These are phyloP conservation scores for Colletotrichum cereale DNA, from an alignment of 2,329 filamentous ascomycete species.

Conservation along the genomic window DNA sequence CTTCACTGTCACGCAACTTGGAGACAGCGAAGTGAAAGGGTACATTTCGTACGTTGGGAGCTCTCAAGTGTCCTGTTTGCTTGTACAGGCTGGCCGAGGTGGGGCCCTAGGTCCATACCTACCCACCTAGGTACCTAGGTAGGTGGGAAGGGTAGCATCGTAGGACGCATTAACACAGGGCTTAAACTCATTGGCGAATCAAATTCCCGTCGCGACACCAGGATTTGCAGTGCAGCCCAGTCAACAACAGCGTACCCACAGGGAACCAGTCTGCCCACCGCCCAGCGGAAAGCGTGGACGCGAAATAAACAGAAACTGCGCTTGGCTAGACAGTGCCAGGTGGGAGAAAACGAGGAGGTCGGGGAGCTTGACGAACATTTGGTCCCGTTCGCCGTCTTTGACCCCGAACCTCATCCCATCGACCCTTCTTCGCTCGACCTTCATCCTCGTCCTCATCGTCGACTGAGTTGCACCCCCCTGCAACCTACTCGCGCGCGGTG, in stretches of 20 bases:
- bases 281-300: not conserved
- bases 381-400: not conserved
- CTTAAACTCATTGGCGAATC: slow-evolving; percentile 13
- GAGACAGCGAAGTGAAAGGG: not conserved
- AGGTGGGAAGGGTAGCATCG: not conserved
- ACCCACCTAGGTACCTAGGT: too few relatives aligned
- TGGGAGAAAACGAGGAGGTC: slow-evolving; percentile 24
- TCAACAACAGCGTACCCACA: slow-evolving; percentile 14
- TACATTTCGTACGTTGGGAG: not conserved
- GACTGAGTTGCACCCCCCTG: not conserved
- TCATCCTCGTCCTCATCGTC: slow-evolving; percentile 3
- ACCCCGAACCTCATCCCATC: not conserved
- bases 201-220: slow-evolving; percentile 3
- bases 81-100: not conserved
- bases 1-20: not conserved
- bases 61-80: not conserved
- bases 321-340: not conserved
- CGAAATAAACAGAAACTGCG: slow-evolving; percentile 31
- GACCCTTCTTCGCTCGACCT: not conserved
- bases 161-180: not conserved
- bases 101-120: not conserved
- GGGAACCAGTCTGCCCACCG: not conserved
- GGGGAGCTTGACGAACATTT: not conserved
- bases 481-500: not conserved
- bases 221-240: slow-evolving; percentile 20